Base-by-base conservation (phyloP, 208 protist species). In the Herpetomonas samuelpessoai region DNA sequence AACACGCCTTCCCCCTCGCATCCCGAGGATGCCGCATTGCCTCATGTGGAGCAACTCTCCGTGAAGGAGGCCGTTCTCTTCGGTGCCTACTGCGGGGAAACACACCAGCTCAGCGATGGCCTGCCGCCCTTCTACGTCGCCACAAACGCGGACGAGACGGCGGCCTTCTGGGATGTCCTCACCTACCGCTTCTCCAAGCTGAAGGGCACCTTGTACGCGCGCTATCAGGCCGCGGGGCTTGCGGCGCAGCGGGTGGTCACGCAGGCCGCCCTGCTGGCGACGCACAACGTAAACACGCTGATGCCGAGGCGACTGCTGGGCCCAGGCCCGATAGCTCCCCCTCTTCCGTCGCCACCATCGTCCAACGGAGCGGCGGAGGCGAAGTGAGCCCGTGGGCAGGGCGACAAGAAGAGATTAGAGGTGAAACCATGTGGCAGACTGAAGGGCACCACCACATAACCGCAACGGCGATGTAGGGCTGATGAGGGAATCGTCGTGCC, bases 41-140 rank as follows among this genome's bases (percentile, higher is more conserved):
- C 12, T 45, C 10, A 9, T 10, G 3, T 57, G 16, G 51, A 57
- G 22, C 18, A 19, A 2, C 3, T 57, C 19, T 41, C 51, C n/a
- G 51, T 57, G 51, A 57, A 57, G 51, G 18, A 57, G 22, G 51
- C 26, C 30, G 27, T 57, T 7, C 27, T 57, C 3, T 30, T 57
- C 19, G 22, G 27, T 3, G 51, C 46, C 18, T 26, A 51, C 21
- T 29, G 57, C 9, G 41, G 41, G 26, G 19, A 22, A 48, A 45
- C 49, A 28, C 30, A 28, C 25, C 0, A 30, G 54, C 44, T 57
- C 46, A 27, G 38, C 3, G 62, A 68, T 30, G 62, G 62, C 29
- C 46, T 59, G 16, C 45, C 62, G 1, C 54, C 62, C 18, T 68
- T 61, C 24, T 68, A 68, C 30, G 54, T 68, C 6, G 57, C 51